Percentiles rank a stretch among this genome's conserved stretches.
phyloP scores from a whole-genome alignment of 2,329 filamentous ascomycete species.

The Colletotrichum trifolii region DNA sequence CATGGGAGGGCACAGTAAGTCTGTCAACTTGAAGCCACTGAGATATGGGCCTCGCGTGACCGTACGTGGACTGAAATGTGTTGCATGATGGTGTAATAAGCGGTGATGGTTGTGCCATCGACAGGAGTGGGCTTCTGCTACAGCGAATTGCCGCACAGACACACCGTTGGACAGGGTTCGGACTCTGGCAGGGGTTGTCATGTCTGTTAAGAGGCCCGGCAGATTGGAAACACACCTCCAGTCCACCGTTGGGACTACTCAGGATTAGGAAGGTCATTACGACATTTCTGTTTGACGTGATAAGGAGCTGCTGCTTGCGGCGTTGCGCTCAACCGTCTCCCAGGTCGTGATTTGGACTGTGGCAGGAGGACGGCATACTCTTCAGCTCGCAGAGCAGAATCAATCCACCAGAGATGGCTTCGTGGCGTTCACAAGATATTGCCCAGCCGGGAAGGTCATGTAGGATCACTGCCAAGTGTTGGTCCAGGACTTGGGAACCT shows the following conservation, averaged over 20 bases:
- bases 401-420: background rate
- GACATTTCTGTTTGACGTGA: background rate
- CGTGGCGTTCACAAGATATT: constrained; percentile 12
- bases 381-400: background rate
- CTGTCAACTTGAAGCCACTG: background rate
- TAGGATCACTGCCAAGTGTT: constrained; percentile 21
- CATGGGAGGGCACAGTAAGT: background rate
- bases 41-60: background rate
- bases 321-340: background rate
- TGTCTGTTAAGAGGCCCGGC: background rate
- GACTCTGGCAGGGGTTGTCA: constrained; percentile 2
- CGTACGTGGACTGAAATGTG: background rate
- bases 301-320: background rate
- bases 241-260: background rate
- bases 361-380: background rate
- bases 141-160: background rate
- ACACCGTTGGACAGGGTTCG: background rate
- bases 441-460: constrained; percentile 25
- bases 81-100: constrained; percentile 15
- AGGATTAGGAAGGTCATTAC: constrained; percentile 17
- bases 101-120: constrained; percentile 19
- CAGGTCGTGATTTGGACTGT: background rate
- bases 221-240: background rate
- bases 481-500: constrained; percentile 1
- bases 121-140: background rate